A percentile compares a stretch with the other conserved stretches of the same genome.
These are phyloP conservation scores for Echinochloa phyllopogon DNA, from an alignment of 176 grass and related monocot species.

Conservation along the genomic window DNA sequence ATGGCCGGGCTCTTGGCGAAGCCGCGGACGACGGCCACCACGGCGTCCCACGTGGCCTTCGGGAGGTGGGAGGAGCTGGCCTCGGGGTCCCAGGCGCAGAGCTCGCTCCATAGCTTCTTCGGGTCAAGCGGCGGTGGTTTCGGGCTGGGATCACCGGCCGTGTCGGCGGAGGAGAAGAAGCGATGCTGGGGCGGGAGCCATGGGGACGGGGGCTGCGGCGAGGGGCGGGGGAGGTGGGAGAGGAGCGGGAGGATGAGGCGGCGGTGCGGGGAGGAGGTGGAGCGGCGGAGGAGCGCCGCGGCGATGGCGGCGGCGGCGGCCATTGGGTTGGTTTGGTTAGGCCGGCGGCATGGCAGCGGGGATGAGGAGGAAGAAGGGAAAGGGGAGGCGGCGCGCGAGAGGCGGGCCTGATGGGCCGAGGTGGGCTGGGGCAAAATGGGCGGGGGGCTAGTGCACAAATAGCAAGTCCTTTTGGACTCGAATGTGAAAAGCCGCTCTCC, in stretches of 20 bases:
- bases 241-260: conserved; percentile 37
- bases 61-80: conserved; percentile 42
- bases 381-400: conserved; percentile 31
- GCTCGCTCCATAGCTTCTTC: conserved; percentile 62
- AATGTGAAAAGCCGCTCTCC: not conserved
- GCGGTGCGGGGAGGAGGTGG: conserved; percentile 22
- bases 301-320: conserved; percentile 43
- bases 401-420: conserved; percentile 45
- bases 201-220: conserved; percentile 26
- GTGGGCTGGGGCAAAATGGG: conserved; percentile 39
- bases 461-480: not conserved
- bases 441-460: not conserved
- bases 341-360: conserved; percentile 20
- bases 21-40: conserved; percentile 50
- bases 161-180: conserved; percentile 46
- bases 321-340: conserved; percentile 30
- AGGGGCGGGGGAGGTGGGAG: conserved; percentile 34
- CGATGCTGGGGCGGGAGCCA: conserved; percentile 35
- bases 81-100: conserved; percentile 42
- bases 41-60: conserved; percentile 64
- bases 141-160: not conserved
- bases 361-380: conserved; percentile 29
- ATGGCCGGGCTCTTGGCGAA: conserved; percentile 75
- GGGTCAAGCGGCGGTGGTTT: conserved; percentile 42
- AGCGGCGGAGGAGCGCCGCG: conserved; percentile 39